These are phyloP conservation scores for Spencermartinsiella europaea DNA, from an alignment of 805 yeast genomes.

Conservation along the genomic window DNA sequence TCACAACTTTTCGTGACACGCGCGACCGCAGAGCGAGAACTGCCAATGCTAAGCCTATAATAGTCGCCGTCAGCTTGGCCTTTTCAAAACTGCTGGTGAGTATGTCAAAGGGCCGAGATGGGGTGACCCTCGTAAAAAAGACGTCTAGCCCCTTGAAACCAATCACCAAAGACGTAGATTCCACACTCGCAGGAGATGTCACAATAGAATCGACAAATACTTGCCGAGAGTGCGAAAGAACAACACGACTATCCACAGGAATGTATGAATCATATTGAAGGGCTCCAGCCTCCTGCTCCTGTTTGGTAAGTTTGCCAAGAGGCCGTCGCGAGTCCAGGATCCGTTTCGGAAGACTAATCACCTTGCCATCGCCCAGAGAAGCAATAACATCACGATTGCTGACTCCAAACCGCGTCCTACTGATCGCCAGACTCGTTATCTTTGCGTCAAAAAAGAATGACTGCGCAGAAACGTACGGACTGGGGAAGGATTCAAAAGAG, in stretches of 20 bases:
- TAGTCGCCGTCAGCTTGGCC: constrained; percentile 54
- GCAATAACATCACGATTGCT: constrained; percentile 61
- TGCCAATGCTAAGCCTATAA: constrained; percentile 39
- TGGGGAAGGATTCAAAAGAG: constrained; percentile 33
- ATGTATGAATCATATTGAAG: constrained; percentile 65
- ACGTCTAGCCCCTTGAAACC: constrained; percentile 52
- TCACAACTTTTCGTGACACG: constrained; percentile 13
- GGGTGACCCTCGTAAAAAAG: constrained; percentile 72
- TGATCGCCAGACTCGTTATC: constrained; percentile 47
- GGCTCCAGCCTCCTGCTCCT: constrained; percentile 55
- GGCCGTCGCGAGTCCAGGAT: constrained; percentile 67
- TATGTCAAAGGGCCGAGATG: constrained; percentile 79
- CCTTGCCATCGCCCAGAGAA: constrained; percentile 54
- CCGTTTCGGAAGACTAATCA: constrained; percentile 65
- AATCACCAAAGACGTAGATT: constrained; percentile 67
- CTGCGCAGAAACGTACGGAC: constrained; percentile 48
- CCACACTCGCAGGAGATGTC: constrained; percentile 63
- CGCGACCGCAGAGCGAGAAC: constrained; percentile 17
- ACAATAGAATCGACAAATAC: constrained; percentile 35
- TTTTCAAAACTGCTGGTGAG: constrained; percentile 65
- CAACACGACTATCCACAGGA: constrained; percentile 42
- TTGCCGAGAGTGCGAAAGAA: constrained; percentile 49
- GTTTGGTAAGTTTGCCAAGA: constrained; percentile 45
- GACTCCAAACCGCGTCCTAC: constrained; percentile 61
- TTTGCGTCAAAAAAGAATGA: constrained; percentile 61